A percentile compares a stretch with the other conserved stretches of the same genome.
Conservation (phyloP, 192 early-diverging fungal species). For the Gaertneriomyces semiglobifer region DNA sequence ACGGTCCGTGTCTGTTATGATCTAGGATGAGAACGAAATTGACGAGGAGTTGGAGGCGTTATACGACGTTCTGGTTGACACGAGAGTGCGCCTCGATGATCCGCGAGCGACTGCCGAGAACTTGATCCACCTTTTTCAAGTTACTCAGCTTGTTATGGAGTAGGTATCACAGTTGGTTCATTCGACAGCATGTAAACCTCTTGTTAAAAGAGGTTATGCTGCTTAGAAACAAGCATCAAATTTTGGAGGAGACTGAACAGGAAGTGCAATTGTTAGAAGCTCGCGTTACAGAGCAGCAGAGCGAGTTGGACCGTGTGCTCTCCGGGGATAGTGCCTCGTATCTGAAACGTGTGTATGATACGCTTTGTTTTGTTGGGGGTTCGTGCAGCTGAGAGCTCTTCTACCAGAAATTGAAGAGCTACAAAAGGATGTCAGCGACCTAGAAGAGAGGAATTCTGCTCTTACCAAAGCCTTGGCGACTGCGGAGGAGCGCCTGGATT, state of each 20-base stretch:
- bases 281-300: slow-evolving; percentile 26
- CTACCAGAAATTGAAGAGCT: slow-evolving; percentile 34
- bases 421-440: slow-evolving; percentile 39
- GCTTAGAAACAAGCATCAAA: slow-evolving; percentile 44
- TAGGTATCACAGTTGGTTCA: slow-evolving; percentile 16
- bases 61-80: slow-evolving; percentile 29
- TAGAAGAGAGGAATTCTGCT: slow-evolving; percentile 43
- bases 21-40: slow-evolving; percentile 18
- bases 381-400: not conserved
- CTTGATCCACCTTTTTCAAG: slow-evolving; percentile 39
- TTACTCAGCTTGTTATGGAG: slow-evolving; percentile 51
- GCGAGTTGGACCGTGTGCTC: slow-evolving; percentile 23
- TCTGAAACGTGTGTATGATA: slow-evolving; percentile 19
- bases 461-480: slow-evolving; percentile 32
- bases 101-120: slow-evolving; percentile 36
- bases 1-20: not conserved
- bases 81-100: slow-evolving; percentile 28
- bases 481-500: slow-evolving; percentile 37
- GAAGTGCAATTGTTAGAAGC: slow-evolving; percentile 38
- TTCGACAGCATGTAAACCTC: not conserved
- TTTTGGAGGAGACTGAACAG: slow-evolving; percentile 38
- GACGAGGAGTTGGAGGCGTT: slow-evolving; percentile 34
- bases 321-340: slow-evolving; percentile 22
- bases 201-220: not conserved
- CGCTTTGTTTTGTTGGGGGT: not conserved